Base-by-base conservation (phyloP, 2,329 filamentous ascomycete genomes). In the Coniochaeta ligniaria region DNA sequence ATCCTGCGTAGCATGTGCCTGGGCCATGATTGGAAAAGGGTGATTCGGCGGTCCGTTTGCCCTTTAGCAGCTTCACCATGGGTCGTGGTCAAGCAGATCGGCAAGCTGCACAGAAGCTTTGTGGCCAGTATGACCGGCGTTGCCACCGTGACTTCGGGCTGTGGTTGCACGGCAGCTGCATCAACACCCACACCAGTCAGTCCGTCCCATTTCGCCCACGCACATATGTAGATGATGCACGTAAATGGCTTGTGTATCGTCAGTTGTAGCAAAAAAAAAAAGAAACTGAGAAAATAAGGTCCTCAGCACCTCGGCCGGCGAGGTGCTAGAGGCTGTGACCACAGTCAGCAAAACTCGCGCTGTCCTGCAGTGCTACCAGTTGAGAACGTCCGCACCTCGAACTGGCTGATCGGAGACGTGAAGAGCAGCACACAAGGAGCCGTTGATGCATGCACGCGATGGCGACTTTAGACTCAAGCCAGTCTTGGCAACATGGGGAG, bases 1-100 rank as follows among this genome's bases (percentile, higher is more conserved):
- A 60, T 63, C 63, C 65, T 64, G 63, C 65, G 65, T 67, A 63
- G 63, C 60, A 59, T 62, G 55, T 54, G 36, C 59, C 60, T 52
- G 8, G 26, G 55, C 61, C 60, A 63, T 61, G 61, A 62, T 61
- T 47, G 43, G 22, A 24, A 26, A 26, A 5, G 20, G 20, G 38
- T 41, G 16, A 41, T n/a, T n/a, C n/a, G n/a, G n/a, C n/a, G n/a
- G n/a, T n/a, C n/a, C n/a, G n/a, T n/a, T n/a, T n/a, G n/a, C n/a
- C n/a, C n/a, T 47, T 47, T 20, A 47, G 20, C 11, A 24, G 43
- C 43, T 24, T 24, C 47, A n/a, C 14, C 47, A 52, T 52, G 47
- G n/a, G 14, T 26, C 20, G 26, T 52, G 47, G 24, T 26, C 24
- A 24, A 52, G 24, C 24, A 52, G 45, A 28, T 12, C 47, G 47